A percentile compares a stretch with the other conserved stretches of the same genome.
These are phyloP conservation scores for Oryza meyeriana DNA, from an alignment of 176 grass and related monocot species.

Conservation along the genomic window DNA sequence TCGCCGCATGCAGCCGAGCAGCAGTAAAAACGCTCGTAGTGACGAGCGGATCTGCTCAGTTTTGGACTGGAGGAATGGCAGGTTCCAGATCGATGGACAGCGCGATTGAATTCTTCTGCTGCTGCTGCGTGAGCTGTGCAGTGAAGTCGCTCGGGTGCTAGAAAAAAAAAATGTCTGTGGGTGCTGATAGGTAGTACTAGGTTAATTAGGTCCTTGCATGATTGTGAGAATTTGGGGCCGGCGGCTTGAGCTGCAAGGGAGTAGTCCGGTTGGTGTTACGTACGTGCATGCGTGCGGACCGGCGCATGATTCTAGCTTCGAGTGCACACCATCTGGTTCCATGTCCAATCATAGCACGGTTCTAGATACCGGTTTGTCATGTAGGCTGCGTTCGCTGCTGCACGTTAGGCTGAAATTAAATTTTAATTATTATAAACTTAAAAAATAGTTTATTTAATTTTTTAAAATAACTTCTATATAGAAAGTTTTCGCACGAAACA, in stretches of 20 bases:
- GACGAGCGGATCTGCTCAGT: not conserved
- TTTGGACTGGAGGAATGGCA: not conserved
- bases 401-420: too few species aligned
- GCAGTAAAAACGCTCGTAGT: not conserved
- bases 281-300: not conserved
- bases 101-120: not conserved
- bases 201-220: slow-evolving; percentile 12
- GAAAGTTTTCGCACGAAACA: too few species aligned
- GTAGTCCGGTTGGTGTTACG: not conserved
- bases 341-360: not conserved
- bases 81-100: not conserved
- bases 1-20: not conserved
- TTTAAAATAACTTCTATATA: too few species aligned
- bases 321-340: slow-evolving; percentile 33
- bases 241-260: not conserved
- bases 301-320: slow-evolving; percentile 41
- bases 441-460: too few species aligned
- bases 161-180: not conserved
- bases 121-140: not conserved
- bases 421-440: too few species aligned
- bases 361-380: not conserved
- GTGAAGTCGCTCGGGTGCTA: too few species aligned
- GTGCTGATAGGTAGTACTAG: not conserved
- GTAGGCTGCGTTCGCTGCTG: too few species aligned
- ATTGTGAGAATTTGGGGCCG: not conserved